Evolutionary conservation across 768 basidiomycete species (phyloP).

Genomic region (Terana coerulea): DNA sequence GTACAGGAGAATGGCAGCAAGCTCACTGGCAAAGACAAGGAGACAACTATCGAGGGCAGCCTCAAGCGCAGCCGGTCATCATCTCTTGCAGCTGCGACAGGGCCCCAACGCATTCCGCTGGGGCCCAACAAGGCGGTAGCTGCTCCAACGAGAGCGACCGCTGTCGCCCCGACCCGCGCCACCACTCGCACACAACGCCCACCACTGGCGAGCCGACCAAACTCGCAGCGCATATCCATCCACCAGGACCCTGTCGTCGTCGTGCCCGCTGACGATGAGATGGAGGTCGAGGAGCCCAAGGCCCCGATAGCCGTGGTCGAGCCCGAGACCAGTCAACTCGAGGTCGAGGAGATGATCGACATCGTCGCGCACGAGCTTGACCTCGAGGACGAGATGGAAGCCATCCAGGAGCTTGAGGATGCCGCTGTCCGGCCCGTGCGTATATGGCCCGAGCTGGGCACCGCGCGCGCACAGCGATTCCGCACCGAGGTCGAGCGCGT

Average conservation of each 20-base stretch:
- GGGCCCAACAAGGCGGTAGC: conserved; percentile 46
- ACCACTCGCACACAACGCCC: conserved; percentile 20
- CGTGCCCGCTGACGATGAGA: conserved; percentile 36
- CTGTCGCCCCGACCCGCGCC: conserved; percentile 14
- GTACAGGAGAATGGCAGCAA: conserved; percentile 46
- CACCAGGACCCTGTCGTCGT: conserved; percentile 35
- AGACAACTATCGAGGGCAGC: conserved; percentile 44
- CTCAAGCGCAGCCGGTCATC: conserved; percentile 59
- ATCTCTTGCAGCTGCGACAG: conserved; percentile 58
- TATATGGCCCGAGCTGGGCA: conserved; percentile 73
- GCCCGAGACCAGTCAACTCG: conserved; percentile 26
- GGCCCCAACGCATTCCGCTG: conserved; percentile 66
- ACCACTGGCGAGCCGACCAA: conserved; percentile 38
- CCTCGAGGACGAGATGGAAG: conserved; percentile 11
- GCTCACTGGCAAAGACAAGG: conserved; percentile 60
- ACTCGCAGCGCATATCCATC: conserved; percentile 36
- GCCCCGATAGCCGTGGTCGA: conserved; percentile 1
- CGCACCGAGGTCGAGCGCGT: conserved; percentile 63
- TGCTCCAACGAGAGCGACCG: conserved; percentile 13
- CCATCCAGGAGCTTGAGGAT: not conserved
- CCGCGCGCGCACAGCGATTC: conserved; percentile 55
- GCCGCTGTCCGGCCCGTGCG: conserved; percentile 32
- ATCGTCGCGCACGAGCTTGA: conserved; percentile 43
- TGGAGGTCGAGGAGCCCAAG: conserved; percentile 53
- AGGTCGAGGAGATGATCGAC: conserved; percentile 63